phyloP scores from a whole-genome alignment of 148 eudicot genomes.

The Chenopodium album region DNA sequence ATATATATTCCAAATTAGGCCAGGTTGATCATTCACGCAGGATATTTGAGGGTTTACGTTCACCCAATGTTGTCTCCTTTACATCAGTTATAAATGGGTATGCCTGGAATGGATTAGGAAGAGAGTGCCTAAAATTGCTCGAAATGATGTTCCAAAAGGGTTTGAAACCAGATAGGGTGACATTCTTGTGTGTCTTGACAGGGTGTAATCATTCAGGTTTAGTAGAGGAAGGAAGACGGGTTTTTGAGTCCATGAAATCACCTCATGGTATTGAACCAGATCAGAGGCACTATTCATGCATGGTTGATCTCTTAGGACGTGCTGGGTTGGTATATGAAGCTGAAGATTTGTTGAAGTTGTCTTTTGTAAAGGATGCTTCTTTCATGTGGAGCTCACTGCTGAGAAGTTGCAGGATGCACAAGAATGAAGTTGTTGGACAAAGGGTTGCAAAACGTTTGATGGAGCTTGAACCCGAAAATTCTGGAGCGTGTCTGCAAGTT shows the following conservation, averaged over 20 bases:
- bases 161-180: conserved; percentile 67
- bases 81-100: conserved; percentile 70
- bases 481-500: conserved; percentile 52
- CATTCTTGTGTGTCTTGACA: conserved; percentile 62
- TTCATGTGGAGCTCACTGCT: conserved; percentile 75
- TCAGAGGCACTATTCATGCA: conserved; percentile 59
- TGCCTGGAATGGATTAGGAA: conserved; percentile 71
- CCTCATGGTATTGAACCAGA: conserved; percentile 51
- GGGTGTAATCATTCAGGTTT: conserved; percentile 83
- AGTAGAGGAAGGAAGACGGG: conserved; percentile 57
- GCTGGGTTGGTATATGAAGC: conserved; percentile 67
- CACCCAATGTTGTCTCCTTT: conserved; percentile 59
- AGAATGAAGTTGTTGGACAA: conserved; percentile 51
- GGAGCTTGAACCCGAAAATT: conserved; percentile 57
- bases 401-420: conserved; percentile 66
- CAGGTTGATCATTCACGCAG: conserved; percentile 40
- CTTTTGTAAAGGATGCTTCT: conserved; percentile 37
- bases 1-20: conserved; percentile 65
- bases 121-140: conserved; percentile 52
- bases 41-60: conserved; percentile 45
- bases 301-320: conserved; percentile 74
- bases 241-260: conserved; percentile 53
- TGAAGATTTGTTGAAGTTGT: conserved; percentile 46
- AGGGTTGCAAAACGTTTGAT: conserved; percentile 49
- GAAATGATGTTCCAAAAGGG: conserved; percentile 52